phyloP scores from a whole-genome alignment of 768 basidiomycete genomes.

The Pleurotus tuber-regium region DNA sequence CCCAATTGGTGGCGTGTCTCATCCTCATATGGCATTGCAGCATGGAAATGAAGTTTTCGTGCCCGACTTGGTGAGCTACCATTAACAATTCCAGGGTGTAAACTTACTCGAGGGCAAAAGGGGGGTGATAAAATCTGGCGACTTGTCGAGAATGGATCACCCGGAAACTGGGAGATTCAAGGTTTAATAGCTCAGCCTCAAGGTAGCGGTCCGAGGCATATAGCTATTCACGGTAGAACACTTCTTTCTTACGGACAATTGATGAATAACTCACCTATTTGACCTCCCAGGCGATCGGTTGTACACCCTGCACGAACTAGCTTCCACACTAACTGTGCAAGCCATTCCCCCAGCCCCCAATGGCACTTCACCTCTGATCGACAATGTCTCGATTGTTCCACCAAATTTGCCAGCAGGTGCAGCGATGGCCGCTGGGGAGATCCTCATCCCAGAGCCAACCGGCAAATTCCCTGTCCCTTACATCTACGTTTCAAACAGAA shows the following conservation, averaged over 20 bases:
- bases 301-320: constrained; percentile 51
- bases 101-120: too few species aligned
- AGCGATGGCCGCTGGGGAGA: constrained; percentile 58
- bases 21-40: constrained; percentile 68
- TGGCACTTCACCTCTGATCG: constrained; percentile 48
- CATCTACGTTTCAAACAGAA: constrained; percentile 70
- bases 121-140: constrained; percentile 73
- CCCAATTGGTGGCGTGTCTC: constrained; percentile 40
- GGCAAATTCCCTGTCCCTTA: constrained; percentile 45
- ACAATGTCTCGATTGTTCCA: constrained; percentile 50
- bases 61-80: constrained; percentile 60
- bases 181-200: constrained; percentile 58
- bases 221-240: constrained; percentile 30
- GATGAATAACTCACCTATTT: neutral
- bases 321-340: constrained; percentile 58
- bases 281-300: constrained; percentile 34
- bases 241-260: neutral
- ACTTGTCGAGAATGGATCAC: constrained; percentile 38
- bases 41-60: constrained; percentile 56
- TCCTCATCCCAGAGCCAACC: constrained; percentile 54
- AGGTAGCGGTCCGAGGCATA: constrained; percentile 66
- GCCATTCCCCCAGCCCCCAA: constrained; percentile 48
- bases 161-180: constrained; percentile 50
- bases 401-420: constrained; percentile 31
- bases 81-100: too few species aligned